phyloP scores from a whole-genome alignment of 2,329 filamentous ascomycete genomes.

The Aspergillus proliferans region DNA sequence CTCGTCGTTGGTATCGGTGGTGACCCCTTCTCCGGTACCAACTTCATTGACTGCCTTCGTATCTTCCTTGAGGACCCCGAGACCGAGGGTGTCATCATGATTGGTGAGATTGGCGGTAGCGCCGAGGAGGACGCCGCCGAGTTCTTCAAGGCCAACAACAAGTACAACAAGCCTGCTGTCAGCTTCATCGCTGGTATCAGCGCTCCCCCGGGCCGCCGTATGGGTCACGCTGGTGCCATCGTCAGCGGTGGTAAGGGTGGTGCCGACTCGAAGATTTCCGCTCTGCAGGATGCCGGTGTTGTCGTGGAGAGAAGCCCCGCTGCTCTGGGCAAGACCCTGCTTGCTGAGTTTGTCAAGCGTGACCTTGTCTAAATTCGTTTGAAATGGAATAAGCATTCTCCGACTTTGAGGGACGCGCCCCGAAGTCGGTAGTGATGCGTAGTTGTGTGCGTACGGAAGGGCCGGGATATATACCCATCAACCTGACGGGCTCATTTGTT shows the following conservation, averaged over 20 bases:
- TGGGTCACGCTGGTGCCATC: constrained; percentile 98
- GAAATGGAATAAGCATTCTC: background rate
- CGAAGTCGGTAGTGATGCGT: background rate
- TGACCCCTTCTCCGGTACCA: constrained; percentile 97
- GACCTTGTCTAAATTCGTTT: constrained; percentile 69
- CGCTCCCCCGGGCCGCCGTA: constrained; percentile 88
- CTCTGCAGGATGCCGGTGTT: constrained; percentile 87
- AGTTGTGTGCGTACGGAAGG: background rate
- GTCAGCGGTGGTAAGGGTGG: constrained; percentile 96
- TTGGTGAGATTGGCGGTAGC: constrained; percentile 95
- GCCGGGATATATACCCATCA: constrained; percentile 2
- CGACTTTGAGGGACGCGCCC: background rate
- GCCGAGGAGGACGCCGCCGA: constrained; percentile 98
- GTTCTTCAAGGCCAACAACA: constrained; percentile 90
- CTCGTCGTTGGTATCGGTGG: constrained; percentile 97
- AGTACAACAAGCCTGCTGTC: constrained; percentile 88
- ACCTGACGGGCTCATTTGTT: background rate
- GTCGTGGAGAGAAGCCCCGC: constrained; percentile 94
- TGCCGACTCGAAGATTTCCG: constrained; percentile 95
- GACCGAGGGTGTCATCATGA: constrained; percentile 99
- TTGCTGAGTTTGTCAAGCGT: constrained; percentile 90
- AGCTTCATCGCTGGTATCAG: constrained; percentile 98
- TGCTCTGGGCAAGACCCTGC: constrained; percentile 83
- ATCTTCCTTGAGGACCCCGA: constrained; percentile 94
- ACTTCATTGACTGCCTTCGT: constrained; percentile 98